Evolutionary conservation across 768 basidiomycete genomes (phyloP).

Genomic region (Termitomyces titanicus): DNA sequence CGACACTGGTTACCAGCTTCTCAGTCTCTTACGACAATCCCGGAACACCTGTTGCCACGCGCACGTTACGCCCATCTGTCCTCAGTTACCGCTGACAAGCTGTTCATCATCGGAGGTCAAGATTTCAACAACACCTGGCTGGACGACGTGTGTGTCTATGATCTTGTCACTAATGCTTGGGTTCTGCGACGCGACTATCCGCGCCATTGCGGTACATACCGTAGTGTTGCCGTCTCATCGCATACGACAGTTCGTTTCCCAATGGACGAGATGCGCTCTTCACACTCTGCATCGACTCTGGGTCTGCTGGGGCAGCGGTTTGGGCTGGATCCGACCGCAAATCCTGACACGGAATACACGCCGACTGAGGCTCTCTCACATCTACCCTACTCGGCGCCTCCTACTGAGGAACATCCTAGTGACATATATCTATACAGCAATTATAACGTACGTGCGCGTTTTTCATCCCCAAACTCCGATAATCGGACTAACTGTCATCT

Average conservation of each 20-base stretch:
- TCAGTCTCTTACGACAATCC: slow-evolving; percentile 30
- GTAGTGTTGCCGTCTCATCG: slow-evolving; percentile 85
- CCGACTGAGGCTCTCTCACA: slow-evolving; percentile 59
- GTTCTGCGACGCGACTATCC: slow-evolving; percentile 77
- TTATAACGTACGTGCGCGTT: slow-evolving; percentile 69
- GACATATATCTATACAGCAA: slow-evolving; percentile 94
- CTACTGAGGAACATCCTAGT: slow-evolving; percentile 72
- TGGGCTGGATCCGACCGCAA: slow-evolving; percentile 39
- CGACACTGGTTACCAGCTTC: slow-evolving; percentile 65
- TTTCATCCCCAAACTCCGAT: background rate
- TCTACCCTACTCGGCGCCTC: slow-evolving; percentile 71
- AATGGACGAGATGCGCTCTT: slow-evolving; percentile 51
- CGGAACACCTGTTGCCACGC: slow-evolving; percentile 61
- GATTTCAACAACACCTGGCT: slow-evolving; percentile 92
- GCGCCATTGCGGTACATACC: slow-evolving; percentile 95
- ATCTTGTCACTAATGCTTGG: slow-evolving; percentile 73
- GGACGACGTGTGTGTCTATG: slow-evolving; percentile 89
- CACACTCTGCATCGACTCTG: slow-evolving; percentile 37
- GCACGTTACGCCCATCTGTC: slow-evolving; percentile 95
- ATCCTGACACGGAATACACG: slow-evolving; percentile 45
- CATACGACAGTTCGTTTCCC: slow-evolving; percentile 63
- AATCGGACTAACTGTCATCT: slow-evolving; percentile 9
- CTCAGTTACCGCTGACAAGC: slow-evolving; percentile 74
- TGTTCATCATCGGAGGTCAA: slow-evolving; percentile 94
- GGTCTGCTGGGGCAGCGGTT: slow-evolving; percentile 61